Percentiles rank a stretch among this genome's conserved stretches.
These are phyloP conservation scores for Pythium rhizo-oryzae DNA, from an alignment of 352 stramenopile species.

Conservation along the genomic window DNA sequence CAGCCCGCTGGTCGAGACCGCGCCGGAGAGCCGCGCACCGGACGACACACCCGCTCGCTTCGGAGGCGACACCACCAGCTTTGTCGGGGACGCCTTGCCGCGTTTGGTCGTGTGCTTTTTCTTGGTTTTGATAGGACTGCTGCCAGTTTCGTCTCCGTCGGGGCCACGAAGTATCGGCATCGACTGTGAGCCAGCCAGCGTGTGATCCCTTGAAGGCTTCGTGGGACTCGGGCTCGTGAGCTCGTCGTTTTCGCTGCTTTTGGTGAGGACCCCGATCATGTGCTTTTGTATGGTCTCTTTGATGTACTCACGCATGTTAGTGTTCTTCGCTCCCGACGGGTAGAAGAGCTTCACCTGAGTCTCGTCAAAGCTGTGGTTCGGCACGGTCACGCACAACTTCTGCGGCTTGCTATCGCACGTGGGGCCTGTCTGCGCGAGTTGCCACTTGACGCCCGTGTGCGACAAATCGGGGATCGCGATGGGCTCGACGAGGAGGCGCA, in stretches of 20 bases:
- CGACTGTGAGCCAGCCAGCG: neutral
- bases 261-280: constrained; percentile 11
- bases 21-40: constrained; percentile 10
- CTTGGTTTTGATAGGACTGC: neutral
- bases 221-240: neutral
- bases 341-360: constrained; percentile 69
- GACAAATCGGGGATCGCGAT: constrained; percentile 60
- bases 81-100: constrained; percentile 5
- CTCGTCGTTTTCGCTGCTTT: neutral
- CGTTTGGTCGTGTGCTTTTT: neutral
- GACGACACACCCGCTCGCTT: constrained; percentile 7
- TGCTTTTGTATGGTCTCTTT: constrained; percentile 60
- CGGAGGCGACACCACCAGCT: neutral
- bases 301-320: constrained; percentile 73
- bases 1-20: constrained; percentile 34
- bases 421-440: neutral
- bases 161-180: neutral
- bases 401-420: neutral
- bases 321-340: constrained; percentile 66
- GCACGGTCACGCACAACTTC: constrained; percentile 30
- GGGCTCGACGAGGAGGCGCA: constrained; percentile 59
- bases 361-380: constrained; percentile 39
- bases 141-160: neutral
- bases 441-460: constrained; percentile 51
- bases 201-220: neutral